Evolutionary conservation across 2,329 filamentous ascomycete species (phyloP).

Genomic region (Cytospora leucostoma): DNA sequence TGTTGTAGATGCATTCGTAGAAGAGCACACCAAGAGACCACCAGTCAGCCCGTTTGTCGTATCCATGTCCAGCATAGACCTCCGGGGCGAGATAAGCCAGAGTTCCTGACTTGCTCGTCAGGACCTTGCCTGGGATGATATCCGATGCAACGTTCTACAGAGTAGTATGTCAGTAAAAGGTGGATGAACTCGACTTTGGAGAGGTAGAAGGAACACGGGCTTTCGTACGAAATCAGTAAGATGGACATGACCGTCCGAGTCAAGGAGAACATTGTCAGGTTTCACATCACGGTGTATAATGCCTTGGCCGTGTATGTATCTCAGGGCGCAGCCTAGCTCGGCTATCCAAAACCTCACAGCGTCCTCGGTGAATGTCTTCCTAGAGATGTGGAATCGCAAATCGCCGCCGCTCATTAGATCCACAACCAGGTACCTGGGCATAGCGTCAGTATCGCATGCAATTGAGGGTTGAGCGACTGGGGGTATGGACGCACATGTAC

Average conservation of each 20-base stretch:
- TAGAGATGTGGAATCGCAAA: slow-evolving; percentile 93
- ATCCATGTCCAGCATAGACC: slow-evolving; percentile 88
- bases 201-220: background rate
- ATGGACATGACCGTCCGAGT: slow-evolving; percentile 91
- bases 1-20: slow-evolving; percentile 99
- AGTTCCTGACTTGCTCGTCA: slow-evolving; percentile 96
- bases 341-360: slow-evolving; percentile 97
- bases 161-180: slow-evolving; percentile 37
- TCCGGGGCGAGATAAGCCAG: slow-evolving; percentile 94
- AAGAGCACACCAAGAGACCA: slow-evolving; percentile 98
- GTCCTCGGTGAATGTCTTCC: slow-evolving; percentile 97
- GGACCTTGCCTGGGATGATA: slow-evolving; percentile 74
- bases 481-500: slow-evolving; percentile 72
- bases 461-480: background rate
- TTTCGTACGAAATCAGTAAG: slow-evolving; percentile 88
- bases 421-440: slow-evolving; percentile 85
- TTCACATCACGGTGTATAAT: slow-evolving; percentile 93
- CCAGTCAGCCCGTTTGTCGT: slow-evolving; percentile 91
- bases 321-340: slow-evolving; percentile 86
- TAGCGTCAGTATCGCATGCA: slow-evolving; percentile 20
- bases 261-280: slow-evolving; percentile 86
- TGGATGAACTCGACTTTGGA: slow-evolving; percentile 14
- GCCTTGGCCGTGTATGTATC: slow-evolving; percentile 81
- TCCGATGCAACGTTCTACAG: slow-evolving; percentile 94
- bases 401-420: slow-evolving; percentile 98